Base-by-base conservation (phyloP, 768 basidiomycete species). In the Calocera viscosa region DNA sequence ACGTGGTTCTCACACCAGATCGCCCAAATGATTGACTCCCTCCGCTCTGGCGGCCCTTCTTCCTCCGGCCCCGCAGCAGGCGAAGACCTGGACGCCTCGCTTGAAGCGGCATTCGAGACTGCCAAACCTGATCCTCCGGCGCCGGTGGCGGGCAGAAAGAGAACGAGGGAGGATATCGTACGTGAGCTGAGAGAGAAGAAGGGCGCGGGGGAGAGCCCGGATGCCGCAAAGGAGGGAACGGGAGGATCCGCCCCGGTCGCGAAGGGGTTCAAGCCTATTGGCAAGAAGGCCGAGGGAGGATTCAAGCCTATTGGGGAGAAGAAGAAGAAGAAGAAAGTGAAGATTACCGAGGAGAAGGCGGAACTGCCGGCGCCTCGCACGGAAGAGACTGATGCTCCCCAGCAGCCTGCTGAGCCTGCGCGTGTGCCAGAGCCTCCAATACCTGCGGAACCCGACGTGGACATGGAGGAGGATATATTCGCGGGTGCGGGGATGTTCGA, bases 401-500 rank as follows among this genome's bases (percentile, higher is more conserved):
- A 65, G 70, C 71, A 74, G 71, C 24, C 64, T 0, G 41, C 70
- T 26, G 28, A 65, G 66, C 38, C 60, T 28, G 14, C 66, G 30
- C 40, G 67, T 32, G 30, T 16, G 8, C 32, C 68, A 34, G 38
- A 43, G 19, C 26, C 30, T 34, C 67, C 43, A 26, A 26, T 17
- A 7, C 49, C 65, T n/a, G 24, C 77, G 2, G 78, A 79, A 67
- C 75, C 78, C 5, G 69, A 79, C 14, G 68, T 69, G n/a, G 85
- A 84, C 22, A 73, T 71, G 11, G 85, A 91, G 65, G 82, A 91
- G 43, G 89, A 95, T 73, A 94, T 96, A 47, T 96, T 96, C 74
- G 89, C 85, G 1, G 93, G 79, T 65, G 90, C 84, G 2, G 92
- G 87, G 10, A 90, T 91, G 63, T 96, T 94, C 72, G 82, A 87